Evolutionary conservation across 2,329 filamentous ascomycete species (phyloP).

Genomic region (Colletotrichum gloeosporioides): DNA sequence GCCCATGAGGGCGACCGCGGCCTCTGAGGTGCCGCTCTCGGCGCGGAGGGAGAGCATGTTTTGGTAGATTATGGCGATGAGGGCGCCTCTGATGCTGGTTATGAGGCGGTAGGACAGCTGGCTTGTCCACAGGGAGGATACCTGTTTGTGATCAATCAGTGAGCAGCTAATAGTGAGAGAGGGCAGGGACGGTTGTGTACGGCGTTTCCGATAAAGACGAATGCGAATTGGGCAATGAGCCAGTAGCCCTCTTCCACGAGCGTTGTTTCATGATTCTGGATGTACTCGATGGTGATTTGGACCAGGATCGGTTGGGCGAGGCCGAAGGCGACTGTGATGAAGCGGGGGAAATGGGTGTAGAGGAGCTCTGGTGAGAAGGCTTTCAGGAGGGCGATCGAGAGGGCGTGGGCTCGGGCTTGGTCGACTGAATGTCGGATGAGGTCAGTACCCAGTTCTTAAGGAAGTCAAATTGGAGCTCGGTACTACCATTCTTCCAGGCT

Average conservation of each 20-base stretch:
- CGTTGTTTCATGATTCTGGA: not conserved
- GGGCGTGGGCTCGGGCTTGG: not conserved
- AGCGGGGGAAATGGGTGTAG: conserved; percentile 31
- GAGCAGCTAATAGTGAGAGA: accelerated
- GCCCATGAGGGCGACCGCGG: conserved; percentile 30
- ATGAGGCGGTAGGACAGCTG: conserved; percentile 26
- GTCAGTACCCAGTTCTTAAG: not conserved
- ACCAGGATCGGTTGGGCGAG: conserved; percentile 53
- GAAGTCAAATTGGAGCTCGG: accelerated
- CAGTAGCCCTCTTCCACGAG: conserved; percentile 33
- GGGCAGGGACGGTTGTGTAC: not conserved
- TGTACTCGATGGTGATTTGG: conserved; percentile 22
- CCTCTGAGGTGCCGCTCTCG: conserved; percentile 8
- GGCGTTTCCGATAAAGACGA: conserved; percentile 47
- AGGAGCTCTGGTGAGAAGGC: conserved; percentile 26
- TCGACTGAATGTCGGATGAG: not conserved
- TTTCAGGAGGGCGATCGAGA: not conserved
- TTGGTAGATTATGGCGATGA: conserved; percentile 30
- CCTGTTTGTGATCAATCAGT: not conserved
- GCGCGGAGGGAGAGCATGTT: conserved; percentile 25
- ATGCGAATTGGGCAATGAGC: conserved; percentile 42
- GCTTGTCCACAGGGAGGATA: conserved; percentile 4
- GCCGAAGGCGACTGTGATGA: conserved; percentile 39
- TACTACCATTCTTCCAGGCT: not conserved
- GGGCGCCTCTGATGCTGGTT: conserved; percentile 29